These are phyloP conservation scores for Aureobasidium namibiae DNA, from an alignment of 2,329 filamentous ascomycete species.

Conservation along the genomic window DNA sequence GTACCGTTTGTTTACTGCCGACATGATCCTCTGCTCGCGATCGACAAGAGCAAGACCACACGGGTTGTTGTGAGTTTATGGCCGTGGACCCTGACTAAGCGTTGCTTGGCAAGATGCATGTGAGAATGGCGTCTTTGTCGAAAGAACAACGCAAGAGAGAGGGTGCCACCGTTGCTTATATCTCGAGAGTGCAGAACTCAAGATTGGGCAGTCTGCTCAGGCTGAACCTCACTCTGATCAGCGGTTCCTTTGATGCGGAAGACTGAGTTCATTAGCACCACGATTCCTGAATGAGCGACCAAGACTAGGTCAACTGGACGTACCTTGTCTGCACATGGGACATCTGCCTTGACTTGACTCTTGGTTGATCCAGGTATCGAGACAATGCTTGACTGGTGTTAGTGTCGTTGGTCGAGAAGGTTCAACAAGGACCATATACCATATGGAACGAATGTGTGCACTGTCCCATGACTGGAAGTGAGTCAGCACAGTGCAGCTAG, in stretches of 20 bases:
- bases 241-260: constrained; percentile 26
- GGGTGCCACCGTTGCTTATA: neutral
- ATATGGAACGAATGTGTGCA: constrained; percentile 98
- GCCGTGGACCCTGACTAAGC: constrained; percentile 11
- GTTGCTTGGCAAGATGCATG: constrained; percentile 6
- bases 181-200: neutral
- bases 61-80: constrained; percentile 8
- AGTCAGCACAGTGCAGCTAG: constrained; percentile 15
- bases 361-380: constrained; percentile 91
- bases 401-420: neutral
- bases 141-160: neutral
- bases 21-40: constrained; percentile 4
- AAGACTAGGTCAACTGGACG: neutral
- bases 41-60: neutral
- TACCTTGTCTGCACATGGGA: constrained; percentile 87
- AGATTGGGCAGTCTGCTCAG: neutral
- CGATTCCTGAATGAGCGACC: neutral
- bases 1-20: neutral
- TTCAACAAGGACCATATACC: constrained; percentile 44
- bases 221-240: constrained; percentile 11
- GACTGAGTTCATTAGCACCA: constrained; percentile 5
- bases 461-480: constrained; percentile 73
- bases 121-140: neutral
- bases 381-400: constrained; percentile 64
- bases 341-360: constrained; percentile 89